Base-by-base conservation (phyloP, 2,329 filamentous ascomycete species). In the Alternaria sp. region DNA sequence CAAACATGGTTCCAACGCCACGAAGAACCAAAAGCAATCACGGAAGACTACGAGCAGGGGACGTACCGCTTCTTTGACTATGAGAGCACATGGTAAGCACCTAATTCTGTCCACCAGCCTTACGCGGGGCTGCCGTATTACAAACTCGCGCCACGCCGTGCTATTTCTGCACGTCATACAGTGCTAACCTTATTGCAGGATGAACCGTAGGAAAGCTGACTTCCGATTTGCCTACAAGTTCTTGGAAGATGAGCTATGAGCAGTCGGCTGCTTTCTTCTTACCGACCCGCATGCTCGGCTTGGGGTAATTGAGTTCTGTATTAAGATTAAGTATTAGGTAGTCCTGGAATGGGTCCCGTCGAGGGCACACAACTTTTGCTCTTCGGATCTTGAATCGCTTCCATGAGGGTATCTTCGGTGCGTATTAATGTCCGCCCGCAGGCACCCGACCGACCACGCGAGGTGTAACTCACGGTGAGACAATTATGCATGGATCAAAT, bases 61-160 rank as follows among this genome's bases (percentile, higher is more conserved):
- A 99, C 96, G 23, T 99, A 99, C 84, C 90, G 96, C 54, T 99
- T 99, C 85, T 99, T 99, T 81, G 96, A 99, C 82, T 99, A 99
- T 79, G 96, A 99, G 83, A 97, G 93, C 81, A 99, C 96, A 77
- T 99, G 96, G 96, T 97, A 83, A 74, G 67, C 59, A 63, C 62
- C 54, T 58, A 61, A 60, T 62, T 54, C 59, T 23, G 32, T 66
- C 13, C 54, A 47, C 59, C 40, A 28, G 25, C 52, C 23, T 32
- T 28, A 58, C 43, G 43, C 59, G 49, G 61, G 44, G 57, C 26
- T 46, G 32, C 50, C 55, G 45, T 61, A 56, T 36, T 23, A n/a
- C 30, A 23, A 21, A 30, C 25, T 61, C 59, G 59, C 52, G 64
- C 52, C 49, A 30, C 46, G 59, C 12, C 11, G 30, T 59, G 13